Percentiles rank a stretch among this genome's conserved stretches.
These are phyloP conservation scores for Boletus edulis DNA, from an alignment of 768 basidiomycete species.

Conservation along the genomic window DNA sequence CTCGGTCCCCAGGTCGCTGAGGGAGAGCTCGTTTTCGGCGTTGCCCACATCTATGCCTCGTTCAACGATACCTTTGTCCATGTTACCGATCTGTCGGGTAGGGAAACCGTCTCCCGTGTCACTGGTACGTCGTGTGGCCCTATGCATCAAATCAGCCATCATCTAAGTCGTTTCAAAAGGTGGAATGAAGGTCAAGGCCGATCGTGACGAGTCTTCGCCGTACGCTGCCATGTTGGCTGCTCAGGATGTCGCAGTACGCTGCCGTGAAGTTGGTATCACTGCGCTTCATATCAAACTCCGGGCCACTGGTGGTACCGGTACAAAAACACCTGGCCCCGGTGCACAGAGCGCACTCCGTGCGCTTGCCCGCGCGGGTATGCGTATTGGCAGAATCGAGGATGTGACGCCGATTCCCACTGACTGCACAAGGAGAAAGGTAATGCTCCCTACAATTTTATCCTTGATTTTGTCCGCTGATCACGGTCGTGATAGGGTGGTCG, in stretches of 20 bases:
- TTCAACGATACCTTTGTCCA: constrained; percentile 99
- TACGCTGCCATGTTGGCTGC: constrained; percentile 98
- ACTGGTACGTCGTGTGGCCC: constrained; percentile 60
- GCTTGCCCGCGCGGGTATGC: constrained; percentile 96
- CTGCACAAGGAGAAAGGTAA: constrained; percentile 93
- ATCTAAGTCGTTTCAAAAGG: constrained; percentile 42
- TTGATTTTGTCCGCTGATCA: neutral
- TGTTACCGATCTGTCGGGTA: constrained; percentile 97
- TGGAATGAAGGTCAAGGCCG: constrained; percentile 99
- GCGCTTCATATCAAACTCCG: constrained; percentile 99
- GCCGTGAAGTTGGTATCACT: constrained; percentile 98
- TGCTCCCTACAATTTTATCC: constrained; percentile 10
- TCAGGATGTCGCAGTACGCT: constrained; percentile 93
- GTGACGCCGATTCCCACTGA: constrained; percentile 98
- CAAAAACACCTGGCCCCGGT: constrained; percentile 98
- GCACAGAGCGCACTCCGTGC: constrained; percentile 98
- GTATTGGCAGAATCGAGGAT: constrained; percentile 97
- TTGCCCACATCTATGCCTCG: constrained; percentile 98
- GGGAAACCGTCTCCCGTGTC: constrained; percentile 98
- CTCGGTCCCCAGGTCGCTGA: constrained; percentile 96
- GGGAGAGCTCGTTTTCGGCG: constrained; percentile 96
- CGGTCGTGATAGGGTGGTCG: constrained; percentile 78
- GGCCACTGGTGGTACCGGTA: constrained; percentile 97
- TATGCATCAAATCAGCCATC: neutral
- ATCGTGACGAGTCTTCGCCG: constrained; percentile 98